Percentiles rank a stretch among this genome's conserved stretches.
phyloP scores from a whole-genome alignment of 495 filamentous ascomycete species.

The Delitschia confertaspora region DNA sequence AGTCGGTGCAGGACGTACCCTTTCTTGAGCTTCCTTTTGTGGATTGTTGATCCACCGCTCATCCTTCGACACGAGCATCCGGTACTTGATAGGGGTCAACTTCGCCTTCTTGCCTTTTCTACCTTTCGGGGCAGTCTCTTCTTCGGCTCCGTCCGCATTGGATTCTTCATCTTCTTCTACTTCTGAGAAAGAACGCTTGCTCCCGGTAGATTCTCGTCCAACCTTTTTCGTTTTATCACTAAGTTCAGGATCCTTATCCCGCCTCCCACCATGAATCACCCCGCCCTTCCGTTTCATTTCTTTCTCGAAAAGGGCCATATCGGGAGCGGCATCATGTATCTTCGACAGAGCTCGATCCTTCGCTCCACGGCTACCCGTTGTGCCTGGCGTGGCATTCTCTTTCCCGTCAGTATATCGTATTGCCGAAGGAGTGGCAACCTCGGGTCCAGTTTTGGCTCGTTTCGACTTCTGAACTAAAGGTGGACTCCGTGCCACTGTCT shows the following conservation, averaged over 20 bases:
- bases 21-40: conserved; percentile 63
- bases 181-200: conserved; percentile 48
- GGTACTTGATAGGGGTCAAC: conserved; percentile 52
- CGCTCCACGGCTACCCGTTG: conserved; percentile 71
- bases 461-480: conserved; percentile 18
- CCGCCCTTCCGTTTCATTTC: conserved; percentile 84
- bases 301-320: conserved; percentile 85
- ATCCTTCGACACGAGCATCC: conserved; percentile 69
- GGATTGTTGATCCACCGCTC: conserved; percentile 62
- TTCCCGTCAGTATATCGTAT: conserved; percentile 50
- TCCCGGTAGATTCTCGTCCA: conserved; percentile 25
- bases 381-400: conserved; percentile 78
- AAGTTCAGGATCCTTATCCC: conserved; percentile 38
- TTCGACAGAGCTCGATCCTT: conserved; percentile 71
- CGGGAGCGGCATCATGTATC: conserved; percentile 65
- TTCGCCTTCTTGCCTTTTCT: conserved; percentile 42
- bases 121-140: conserved; percentile 45
- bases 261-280: conserved; percentile 63
- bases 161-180: conserved; percentile 49
- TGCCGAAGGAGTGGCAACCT: conserved; percentile 42
- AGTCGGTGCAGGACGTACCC: conserved; percentile 27
- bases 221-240: conserved; percentile 22
- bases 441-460: conserved; percentile 8
- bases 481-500: conserved; percentile 11
- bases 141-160: conserved; percentile 35